Conservation (phyloP, 164 flowering plant genomes). For the Macadamia tetraphylla region DNA sequence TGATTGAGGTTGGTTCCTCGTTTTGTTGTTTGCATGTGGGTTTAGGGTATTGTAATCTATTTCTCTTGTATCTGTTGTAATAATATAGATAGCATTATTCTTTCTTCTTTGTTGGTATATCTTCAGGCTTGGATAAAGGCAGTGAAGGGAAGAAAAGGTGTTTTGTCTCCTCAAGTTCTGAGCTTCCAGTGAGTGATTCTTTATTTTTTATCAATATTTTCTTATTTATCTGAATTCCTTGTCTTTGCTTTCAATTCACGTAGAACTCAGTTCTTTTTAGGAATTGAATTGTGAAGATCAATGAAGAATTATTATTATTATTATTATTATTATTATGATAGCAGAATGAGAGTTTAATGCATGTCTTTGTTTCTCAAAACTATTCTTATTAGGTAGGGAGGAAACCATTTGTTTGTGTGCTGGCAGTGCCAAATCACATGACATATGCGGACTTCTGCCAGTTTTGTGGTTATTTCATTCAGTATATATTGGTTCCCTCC, state of each 20-base stretch:
- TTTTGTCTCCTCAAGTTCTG: conserved; percentile 16
- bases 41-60: too few relatives aligned
- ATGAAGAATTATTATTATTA: too few relatives aligned
- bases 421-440: conserved; percentile 97
- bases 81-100: too few relatives aligned
- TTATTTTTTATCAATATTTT: neutral
- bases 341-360: neutral
- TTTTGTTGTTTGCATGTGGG: too few relatives aligned
- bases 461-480: conserved; percentile 84
- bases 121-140: too few relatives aligned
- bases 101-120: too few relatives aligned
- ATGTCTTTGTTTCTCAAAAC: neutral
- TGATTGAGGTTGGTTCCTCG: too few relatives aligned
- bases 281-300: too few relatives aligned
- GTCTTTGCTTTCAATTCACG: neutral
- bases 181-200: conserved; percentile 41
- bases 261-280: too few relatives aligned
- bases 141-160: too few relatives aligned
- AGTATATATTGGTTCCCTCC: conserved; percentile 41
- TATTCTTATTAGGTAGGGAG: conserved; percentile 59
- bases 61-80: too few relatives aligned
- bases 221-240: neutral
- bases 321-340: too few relatives aligned
- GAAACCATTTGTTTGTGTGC: conserved; percentile 76
- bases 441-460: conserved; percentile 97